phyloP scores from a whole-genome alignment of 805 yeast species.

The Metschnikowia matae region DNA sequence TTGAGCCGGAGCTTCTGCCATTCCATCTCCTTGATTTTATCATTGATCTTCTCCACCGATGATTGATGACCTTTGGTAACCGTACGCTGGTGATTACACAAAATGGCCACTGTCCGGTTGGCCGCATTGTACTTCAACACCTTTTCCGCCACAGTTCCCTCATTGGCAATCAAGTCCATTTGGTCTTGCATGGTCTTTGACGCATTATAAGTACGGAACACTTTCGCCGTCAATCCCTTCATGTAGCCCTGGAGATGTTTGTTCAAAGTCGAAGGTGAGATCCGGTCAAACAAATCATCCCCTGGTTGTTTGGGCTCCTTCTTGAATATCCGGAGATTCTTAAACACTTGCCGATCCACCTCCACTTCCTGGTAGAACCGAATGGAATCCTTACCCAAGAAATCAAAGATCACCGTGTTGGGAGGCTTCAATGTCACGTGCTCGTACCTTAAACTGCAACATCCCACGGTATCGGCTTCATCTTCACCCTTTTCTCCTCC shows the following conservation, averaged over 20 bases:
- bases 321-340: constrained; percentile 81
- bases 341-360: constrained; percentile 88
- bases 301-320: constrained; percentile 87
- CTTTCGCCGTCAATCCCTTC: constrained; percentile 94
- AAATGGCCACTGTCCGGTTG: constrained; percentile 88
- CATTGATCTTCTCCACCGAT: constrained; percentile 73
- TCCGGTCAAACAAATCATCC: constrained; percentile 86
- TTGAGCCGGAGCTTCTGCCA: constrained; percentile 81
- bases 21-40: constrained; percentile 69
- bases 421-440: constrained; percentile 87
- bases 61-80: constrained; percentile 81
- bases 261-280: constrained; percentile 78
- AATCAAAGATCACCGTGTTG: constrained; percentile 80
- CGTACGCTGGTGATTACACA: constrained; percentile 96
- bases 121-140: constrained; percentile 90
- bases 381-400: constrained; percentile 93
- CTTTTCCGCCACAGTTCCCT: constrained; percentile 84
- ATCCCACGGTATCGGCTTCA: constrained; percentile 97
- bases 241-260: constrained; percentile 84
- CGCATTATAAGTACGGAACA: constrained; percentile 95
- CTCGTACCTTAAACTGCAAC: constrained; percentile 89
- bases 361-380: constrained; percentile 88
- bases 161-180: constrained; percentile 76
- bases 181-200: constrained; percentile 97
- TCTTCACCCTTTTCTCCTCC: constrained; percentile 98